Conservation (phyloP, 208 protist species). For the Blechomonas ayalai region DNA sequence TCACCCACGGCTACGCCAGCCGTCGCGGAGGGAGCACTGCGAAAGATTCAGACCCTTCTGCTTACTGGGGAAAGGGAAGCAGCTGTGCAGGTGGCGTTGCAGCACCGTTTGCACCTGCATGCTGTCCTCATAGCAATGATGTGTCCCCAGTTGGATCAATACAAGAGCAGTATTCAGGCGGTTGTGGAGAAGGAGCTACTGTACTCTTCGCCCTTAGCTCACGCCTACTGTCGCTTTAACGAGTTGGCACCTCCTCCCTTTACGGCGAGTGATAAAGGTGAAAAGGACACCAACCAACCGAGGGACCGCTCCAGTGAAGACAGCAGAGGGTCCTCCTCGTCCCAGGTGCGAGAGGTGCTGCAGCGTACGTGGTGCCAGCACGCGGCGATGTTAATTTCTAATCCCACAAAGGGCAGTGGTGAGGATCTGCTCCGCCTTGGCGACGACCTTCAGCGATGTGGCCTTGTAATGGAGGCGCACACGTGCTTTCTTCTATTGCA, state of each 20-base stretch:
- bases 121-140: constrained; percentile 85
- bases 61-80: constrained; percentile 48
- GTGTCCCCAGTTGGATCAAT: constrained; percentile 70
- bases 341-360: constrained; percentile 9
- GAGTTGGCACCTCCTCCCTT: constrained; percentile 58
- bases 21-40: constrained; percentile 16
- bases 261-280: no score
- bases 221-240: constrained; percentile 81
- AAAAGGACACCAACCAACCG: neutral
- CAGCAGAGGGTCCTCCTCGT: neutral
- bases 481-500: constrained; percentile 65
- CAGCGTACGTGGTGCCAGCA: constrained; percentile 39
- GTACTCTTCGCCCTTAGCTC: constrained; percentile 49
- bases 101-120: constrained; percentile 45
- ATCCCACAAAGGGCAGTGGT: constrained; percentile 54
- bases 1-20: neutral
- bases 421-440: constrained; percentile 43
- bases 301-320: neutral
- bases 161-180: constrained; percentile 50
- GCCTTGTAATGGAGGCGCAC: constrained; percentile 53
- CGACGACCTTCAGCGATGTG: constrained; percentile 22
- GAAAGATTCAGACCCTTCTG: constrained; percentile 49
- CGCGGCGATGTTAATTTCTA: constrained; percentile 44
- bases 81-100: constrained; percentile 52
- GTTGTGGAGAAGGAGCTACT: constrained; percentile 48